Conservation (phyloP, 495 filamentous ascomycete species). For the Penicillium crystallinum region DNA sequence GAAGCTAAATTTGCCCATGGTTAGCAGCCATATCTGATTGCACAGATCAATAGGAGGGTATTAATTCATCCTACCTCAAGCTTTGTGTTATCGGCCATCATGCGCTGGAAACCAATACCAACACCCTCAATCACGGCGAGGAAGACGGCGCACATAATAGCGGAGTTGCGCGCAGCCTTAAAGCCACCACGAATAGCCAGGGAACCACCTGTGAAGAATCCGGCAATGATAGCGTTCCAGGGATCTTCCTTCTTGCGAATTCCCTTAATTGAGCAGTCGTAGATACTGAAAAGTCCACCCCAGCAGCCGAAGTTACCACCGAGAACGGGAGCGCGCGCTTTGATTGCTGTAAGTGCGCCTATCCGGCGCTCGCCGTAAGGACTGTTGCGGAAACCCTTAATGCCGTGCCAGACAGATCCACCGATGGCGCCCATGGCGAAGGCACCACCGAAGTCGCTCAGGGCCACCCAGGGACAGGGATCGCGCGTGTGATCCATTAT, state of each 20-base stretch:
- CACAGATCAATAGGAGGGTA: neutral
- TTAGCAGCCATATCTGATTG: neutral
- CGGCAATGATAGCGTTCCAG: constrained; percentile 92
- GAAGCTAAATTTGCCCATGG: constrained; percentile 17
- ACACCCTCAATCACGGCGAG: constrained; percentile 96
- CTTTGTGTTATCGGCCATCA: constrained; percentile 89
- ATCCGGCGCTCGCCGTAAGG: constrained; percentile 91
- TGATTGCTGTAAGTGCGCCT: constrained; percentile 94
- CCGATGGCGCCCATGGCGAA: constrained; percentile 96
- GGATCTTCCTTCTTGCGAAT: constrained; percentile 95
- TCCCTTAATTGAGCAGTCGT: constrained; percentile 97
- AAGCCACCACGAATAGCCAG: constrained; percentile 85
- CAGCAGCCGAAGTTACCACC: constrained; percentile 97
- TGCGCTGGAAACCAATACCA: constrained; percentile 92
- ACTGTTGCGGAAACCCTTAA: constrained; percentile 90
- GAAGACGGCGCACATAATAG: constrained; percentile 90
- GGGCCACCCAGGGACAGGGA: constrained; percentile 92
- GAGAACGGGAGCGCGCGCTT: constrained; percentile 89
- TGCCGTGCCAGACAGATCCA: constrained; percentile 94
- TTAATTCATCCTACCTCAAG: constrained; percentile 55
- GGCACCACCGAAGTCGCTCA: constrained; percentile 95
- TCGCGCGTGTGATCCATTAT: constrained; percentile 91
- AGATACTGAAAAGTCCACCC: constrained; percentile 92
- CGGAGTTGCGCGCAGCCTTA: constrained; percentile 84
- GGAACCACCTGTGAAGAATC: constrained; percentile 93